These are phyloP conservation scores for Diatrype stigma DNA, from an alignment of 2,329 filamentous ascomycete genomes.

Conservation along the genomic window DNA sequence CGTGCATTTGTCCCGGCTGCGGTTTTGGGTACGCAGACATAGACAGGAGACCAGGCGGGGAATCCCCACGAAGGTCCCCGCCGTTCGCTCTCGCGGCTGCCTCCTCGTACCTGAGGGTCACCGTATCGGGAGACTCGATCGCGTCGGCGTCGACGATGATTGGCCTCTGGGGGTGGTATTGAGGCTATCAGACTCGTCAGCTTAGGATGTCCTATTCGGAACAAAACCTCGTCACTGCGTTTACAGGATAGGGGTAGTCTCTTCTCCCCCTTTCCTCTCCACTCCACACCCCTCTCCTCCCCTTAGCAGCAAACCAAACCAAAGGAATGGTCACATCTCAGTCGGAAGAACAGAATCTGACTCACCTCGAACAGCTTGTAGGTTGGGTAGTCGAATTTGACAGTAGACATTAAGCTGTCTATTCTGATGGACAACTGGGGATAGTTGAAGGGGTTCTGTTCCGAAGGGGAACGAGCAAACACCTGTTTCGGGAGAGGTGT, in stretches of 20 bases:
- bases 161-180: constrained; percentile 49
- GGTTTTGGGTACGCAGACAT: constrained; percentile 82
- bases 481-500: constrained; percentile 33
- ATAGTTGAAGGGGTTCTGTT: constrained; percentile 27
- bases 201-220: not conserved
- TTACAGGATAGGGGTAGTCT: not conserved
- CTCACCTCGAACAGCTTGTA: constrained; percentile 60
- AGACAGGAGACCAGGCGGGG: constrained; percentile 57
- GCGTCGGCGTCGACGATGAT: constrained; percentile 54
- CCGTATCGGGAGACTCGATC: constrained; percentile 54
- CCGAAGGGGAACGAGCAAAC: constrained; percentile 27
- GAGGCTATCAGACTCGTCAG: constrained; percentile 37
- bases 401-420: constrained; percentile 54
- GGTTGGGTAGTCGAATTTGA: constrained; percentile 51
- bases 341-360: constrained; percentile 18
- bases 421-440: constrained; percentile 12
- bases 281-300: too few species aligned
- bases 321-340: not conserved
- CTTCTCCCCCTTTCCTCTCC: not conserved
- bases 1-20: constrained; percentile 72
- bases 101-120: constrained; percentile 53
- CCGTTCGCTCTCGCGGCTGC: constrained; percentile 47
- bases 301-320: too few species aligned
- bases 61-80: constrained; percentile 52
- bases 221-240: constrained; percentile 1